phyloP scores from a whole-genome alignment of 108 stramenopile species.

The Nitzschia putrida region DNA sequence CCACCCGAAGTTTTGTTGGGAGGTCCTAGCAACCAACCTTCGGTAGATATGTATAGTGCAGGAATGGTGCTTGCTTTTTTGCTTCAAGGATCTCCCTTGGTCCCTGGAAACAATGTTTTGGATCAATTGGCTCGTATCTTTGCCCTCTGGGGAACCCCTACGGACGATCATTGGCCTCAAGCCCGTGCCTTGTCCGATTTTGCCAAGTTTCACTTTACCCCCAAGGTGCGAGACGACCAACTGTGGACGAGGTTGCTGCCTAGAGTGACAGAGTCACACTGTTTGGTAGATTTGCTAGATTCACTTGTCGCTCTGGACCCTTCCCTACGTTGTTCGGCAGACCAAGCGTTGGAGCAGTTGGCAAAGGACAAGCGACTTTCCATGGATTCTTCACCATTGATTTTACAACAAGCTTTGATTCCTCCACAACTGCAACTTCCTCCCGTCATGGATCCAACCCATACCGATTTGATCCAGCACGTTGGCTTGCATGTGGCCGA shows the following conservation, averaged over 20 bases:
- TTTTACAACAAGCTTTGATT: slow-evolving; percentile 23
- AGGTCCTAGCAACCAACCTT: slow-evolving; percentile 34
- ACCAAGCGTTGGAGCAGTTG: slow-evolving; percentile 44
- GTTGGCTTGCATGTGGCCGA: slow-evolving; percentile 15
- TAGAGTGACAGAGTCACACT: too few species aligned
- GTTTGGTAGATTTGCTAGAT: slow-evolving; percentile 32
- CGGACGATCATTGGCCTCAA: slow-evolving; percentile 55
- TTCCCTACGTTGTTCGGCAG: slow-evolving; percentile 46
- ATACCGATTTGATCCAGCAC: background rate
- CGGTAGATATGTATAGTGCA: slow-evolving; percentile 69
- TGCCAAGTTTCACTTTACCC: slow-evolving; percentile 56
- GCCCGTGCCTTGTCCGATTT: slow-evolving; percentile 58
- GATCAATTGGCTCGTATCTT: slow-evolving; percentile 73
- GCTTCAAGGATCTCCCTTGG: slow-evolving; percentile 57
- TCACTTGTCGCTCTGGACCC: slow-evolving; percentile 63
- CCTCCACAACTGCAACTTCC: slow-evolving; percentile 22
- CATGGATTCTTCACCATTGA: background rate
- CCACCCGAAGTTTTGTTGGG: slow-evolving; percentile 80
- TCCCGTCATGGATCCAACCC: slow-evolving; percentile 10
- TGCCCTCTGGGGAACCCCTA: slow-evolving; percentile 65
- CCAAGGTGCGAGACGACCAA: slow-evolving; percentile 23
- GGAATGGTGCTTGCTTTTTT: slow-evolving; percentile 61
- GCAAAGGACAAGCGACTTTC: background rate
- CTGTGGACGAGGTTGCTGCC: too few species aligned
- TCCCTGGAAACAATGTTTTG: slow-evolving; percentile 61